These are phyloP conservation scores for Chalaropsis ovoidea DNA, from an alignment of 2,329 filamentous ascomycete genomes.

Conservation along the genomic window DNA sequence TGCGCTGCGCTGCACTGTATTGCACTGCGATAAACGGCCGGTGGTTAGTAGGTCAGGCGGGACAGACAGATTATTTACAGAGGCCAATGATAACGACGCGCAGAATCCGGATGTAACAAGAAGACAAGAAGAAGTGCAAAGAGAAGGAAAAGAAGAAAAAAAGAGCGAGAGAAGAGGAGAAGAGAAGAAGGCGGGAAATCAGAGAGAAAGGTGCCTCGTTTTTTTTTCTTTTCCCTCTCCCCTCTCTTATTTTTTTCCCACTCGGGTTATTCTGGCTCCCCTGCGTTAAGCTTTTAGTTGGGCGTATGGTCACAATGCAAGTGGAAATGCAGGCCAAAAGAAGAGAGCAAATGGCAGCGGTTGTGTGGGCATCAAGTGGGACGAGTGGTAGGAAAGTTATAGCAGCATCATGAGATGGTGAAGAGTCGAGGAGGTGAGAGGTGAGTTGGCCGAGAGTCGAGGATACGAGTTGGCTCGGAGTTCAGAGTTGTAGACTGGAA, in stretches of 20 bases:
- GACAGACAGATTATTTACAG: background rate
- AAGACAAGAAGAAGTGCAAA: background rate
- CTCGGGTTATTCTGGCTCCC: conserved; percentile 12
- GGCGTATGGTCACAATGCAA: conserved; percentile 13
- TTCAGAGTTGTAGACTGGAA: no score
- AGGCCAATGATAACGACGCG: background rate
- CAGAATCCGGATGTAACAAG: background rate
- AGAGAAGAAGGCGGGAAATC: conserved; percentile 19
- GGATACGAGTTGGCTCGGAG: no score
- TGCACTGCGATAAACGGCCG: background rate
- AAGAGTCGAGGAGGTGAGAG: no score
- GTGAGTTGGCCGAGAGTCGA: no score
- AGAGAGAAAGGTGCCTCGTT: conserved; percentile 13
- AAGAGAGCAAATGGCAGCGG: background rate
- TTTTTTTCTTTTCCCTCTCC: background rate
- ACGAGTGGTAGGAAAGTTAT: background rate
- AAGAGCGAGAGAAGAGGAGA: conserved; percentile 22
- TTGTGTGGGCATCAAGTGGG: background rate
- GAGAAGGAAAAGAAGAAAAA: background rate
- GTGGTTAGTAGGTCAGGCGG: background rate
- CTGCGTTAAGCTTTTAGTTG: conserved; percentile 13
- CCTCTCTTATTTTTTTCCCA: background rate
- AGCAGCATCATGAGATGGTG: no score
- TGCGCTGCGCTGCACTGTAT: no score
- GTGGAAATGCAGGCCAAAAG: conserved; percentile 12